phyloP scores from a whole-genome alignment of 2,329 filamentous ascomycete species.

The Apiospora aurea region DNA sequence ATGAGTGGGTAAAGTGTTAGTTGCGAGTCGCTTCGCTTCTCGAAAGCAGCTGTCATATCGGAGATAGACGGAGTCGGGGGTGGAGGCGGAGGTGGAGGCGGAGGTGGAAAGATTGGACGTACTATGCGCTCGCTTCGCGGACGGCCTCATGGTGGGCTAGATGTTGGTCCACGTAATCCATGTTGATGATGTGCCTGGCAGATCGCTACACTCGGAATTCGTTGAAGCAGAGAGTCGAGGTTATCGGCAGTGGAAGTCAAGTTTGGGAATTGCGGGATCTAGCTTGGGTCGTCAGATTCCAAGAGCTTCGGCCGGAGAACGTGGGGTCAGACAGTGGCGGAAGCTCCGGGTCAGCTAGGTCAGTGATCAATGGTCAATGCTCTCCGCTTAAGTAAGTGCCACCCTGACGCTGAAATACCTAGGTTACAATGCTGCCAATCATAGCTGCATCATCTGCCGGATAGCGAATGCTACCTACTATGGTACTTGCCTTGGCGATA shows the following conservation, averaged over 20 bases:
- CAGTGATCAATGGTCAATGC: not conserved
- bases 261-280: constrained; percentile 2
- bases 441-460: too few species aligned
- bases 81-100: not conserved
- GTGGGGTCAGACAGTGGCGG: constrained; percentile 14
- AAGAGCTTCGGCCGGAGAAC: constrained; percentile 19
- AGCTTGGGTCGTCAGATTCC: constrained; percentile 11
- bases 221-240: not conserved
- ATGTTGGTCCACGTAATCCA: constrained; percentile 66
- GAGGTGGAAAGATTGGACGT: constrained; percentile 30
- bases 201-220: not conserved
- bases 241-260: not conserved
- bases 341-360: not conserved
- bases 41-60: constrained; percentile 24
- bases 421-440: not conserved
- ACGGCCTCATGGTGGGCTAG: constrained; percentile 58
- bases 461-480: too few species aligned
- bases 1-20: constrained; percentile 12
- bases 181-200: constrained; percentile 35
- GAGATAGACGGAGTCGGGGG: not conserved
- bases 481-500: too few species aligned
- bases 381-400: constrained; percentile 1
- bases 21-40: constrained; percentile 18
- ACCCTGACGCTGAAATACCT: not conserved
- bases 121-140: constrained; percentile 49